These are phyloP conservation scores for Fusarium sp. DNA, from an alignment of 2,329 filamentous ascomycete species.

Conservation along the genomic window DNA sequence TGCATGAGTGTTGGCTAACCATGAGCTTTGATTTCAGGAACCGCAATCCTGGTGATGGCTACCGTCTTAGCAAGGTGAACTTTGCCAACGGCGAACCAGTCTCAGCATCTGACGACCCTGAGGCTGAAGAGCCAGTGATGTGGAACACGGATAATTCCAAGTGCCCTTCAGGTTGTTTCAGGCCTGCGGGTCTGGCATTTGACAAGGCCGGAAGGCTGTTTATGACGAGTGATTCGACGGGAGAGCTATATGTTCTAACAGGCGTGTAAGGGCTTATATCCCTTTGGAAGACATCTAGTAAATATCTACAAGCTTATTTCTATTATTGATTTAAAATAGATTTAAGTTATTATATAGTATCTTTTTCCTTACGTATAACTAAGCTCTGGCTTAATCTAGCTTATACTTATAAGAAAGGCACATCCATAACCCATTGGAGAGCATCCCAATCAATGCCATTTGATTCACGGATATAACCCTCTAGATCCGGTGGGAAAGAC, in stretches of 20 bases:
- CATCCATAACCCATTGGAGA: too few relatives aligned
- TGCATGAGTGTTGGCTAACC: background rate
- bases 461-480: too few relatives aligned
- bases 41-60: conserved; percentile 17
- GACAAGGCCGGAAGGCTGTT: conserved; percentile 12
- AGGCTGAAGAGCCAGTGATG: conserved; percentile 18
- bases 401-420: too few relatives aligned
- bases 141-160: conserved; percentile 12
- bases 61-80: conserved; percentile 16
- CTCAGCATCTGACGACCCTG: background rate
- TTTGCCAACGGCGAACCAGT: conserved; percentile 7
- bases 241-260: conserved; percentile 7
- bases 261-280: background rate
- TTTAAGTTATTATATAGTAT: too few relatives aligned
- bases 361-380: too few relatives aligned
- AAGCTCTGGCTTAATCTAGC: too few relatives aligned
- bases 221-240: conserved; percentile 15
- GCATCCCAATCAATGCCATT: too few relatives aligned
- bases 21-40: background rate
- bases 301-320: too few relatives aligned
- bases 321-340: too few relatives aligned
- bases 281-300: too few relatives aligned
- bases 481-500: too few relatives aligned
- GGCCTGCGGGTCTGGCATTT: conserved; percentile 2
- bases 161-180: conserved; percentile 14